Conservation (phyloP, 768 basidiomycete genomes). For the Fomitopsis pulvina region DNA sequence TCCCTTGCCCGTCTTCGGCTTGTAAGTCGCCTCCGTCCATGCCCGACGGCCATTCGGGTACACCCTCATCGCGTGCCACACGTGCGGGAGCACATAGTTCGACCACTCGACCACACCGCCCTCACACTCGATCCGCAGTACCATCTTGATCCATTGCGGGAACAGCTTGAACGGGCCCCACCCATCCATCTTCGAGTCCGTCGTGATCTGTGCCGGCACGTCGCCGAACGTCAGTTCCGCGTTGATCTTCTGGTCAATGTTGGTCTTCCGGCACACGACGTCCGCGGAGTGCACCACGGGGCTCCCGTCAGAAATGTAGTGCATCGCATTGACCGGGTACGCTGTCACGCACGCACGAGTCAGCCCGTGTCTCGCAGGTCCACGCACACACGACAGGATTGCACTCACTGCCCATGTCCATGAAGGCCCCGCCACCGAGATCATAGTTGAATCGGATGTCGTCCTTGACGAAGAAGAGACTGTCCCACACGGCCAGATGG, state of each 20-base stretch:
- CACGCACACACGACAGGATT: neutral
- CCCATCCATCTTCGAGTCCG: conserved; percentile 7
- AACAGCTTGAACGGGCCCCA: conserved; percentile 19
- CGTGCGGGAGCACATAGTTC: conserved; percentile 37
- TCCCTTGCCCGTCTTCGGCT: conserved; percentile 28
- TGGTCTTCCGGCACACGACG: conserved; percentile 19
- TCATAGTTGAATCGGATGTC: conserved; percentile 48
- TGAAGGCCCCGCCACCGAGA: conserved; percentile 51
- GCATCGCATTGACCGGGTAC: conserved; percentile 24
- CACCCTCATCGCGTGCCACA: conserved; percentile 43
- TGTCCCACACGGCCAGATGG: conserved; percentile 25
- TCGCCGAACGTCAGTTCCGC: conserved; percentile 19
- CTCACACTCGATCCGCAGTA: conserved; percentile 24
- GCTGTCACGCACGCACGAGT: conserved; percentile 15
- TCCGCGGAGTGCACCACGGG: conserved; percentile 10
- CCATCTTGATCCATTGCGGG: conserved; percentile 21
- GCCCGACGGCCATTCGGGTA: conserved; percentile 13
- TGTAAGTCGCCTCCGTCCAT: conserved; percentile 39
- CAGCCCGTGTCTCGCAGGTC: neutral
- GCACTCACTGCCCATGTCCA: conserved; percentile 53
- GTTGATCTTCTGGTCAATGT: conserved; percentile 22
- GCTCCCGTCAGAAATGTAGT: conserved; percentile 11
- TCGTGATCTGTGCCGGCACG: conserved; percentile 1
- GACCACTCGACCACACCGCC: conserved; percentile 31
- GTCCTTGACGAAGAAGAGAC: conserved; percentile 22